Evolutionary conservation across 768 basidiomycete genomes (phyloP), one percentile per base, ranked within the genome.

Genomic region (Sutorius australiensis): DNA sequence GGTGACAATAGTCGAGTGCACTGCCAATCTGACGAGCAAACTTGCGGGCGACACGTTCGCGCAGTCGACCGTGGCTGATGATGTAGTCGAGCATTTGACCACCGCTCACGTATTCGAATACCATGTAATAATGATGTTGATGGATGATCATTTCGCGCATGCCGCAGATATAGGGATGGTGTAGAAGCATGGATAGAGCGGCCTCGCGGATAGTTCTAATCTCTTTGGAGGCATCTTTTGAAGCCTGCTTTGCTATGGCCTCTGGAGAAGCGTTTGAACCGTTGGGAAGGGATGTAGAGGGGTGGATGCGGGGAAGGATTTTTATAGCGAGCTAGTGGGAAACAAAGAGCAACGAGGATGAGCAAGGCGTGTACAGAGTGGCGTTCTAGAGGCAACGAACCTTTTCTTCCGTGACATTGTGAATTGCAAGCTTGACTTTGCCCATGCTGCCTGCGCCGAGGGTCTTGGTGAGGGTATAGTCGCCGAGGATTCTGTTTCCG

Each of bases 1-100:
- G 83, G 73, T 99, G 97, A 68, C 94, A 95, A 71, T 99, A 98
- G 67, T 95, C 90, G 21, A 99, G 77, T 1, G 97, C 97, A 62
- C 88, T 91, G 33, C 92, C 95, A 57, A 99, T 98, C 72, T 99
- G 97, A 30, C 97, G 75, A 5, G 97, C 94, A 72, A 99, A 99
- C 76, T 98, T 98, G 61, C 97, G 78, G 19, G 97, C 97, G 37
- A 94, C 92, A 51, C 95, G 83, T 72, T 98, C 97, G 42, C 97
- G 80, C 53, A 98, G 80, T 32, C 97, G 81, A 16, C 97, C 97
- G 64, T 99, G 97, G 63, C 90, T 90, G 74, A 99, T 99, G 75
- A 99, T 98, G 70, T 95, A 99, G 80, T 99, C 97, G 60, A 99
- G 83, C 92, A 99, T 94, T 78, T 99, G 97, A 0, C 97, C 97